Evolutionary conservation across 495 filamentous ascomycete species (phyloP).

Genomic region (Tuber borchii): DNA sequence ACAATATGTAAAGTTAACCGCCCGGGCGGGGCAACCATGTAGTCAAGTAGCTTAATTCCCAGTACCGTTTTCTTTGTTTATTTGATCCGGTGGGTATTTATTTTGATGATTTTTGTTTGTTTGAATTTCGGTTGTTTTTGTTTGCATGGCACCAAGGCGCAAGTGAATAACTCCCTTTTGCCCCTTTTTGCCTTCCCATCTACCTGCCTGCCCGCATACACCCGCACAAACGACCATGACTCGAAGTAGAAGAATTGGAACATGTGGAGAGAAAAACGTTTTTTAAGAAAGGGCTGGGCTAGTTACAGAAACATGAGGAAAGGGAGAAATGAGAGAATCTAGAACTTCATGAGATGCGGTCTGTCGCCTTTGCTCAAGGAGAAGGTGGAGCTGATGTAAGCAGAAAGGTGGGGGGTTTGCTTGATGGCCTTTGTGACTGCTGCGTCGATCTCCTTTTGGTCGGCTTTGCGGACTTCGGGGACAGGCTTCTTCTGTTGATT

Average conservation of each 20-base stretch:
- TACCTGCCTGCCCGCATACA: not conserved
- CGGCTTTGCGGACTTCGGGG: slow-evolving; percentile 76
- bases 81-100: not conserved
- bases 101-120: not conserved
- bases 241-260: not conserved
- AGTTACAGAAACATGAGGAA: not conserved
- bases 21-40: not conserved
- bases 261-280: not conserved
- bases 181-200: not conserved
- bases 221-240: not conserved
- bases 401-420: slow-evolving; percentile 82
- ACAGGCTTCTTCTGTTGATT: slow-evolving; percentile 84
- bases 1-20: not conserved
- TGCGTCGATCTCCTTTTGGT: slow-evolving; percentile 98
- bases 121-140: not conserved
- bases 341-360: slow-evolving; percentile 96
- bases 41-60: not conserved
- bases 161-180: not conserved
- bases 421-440: slow-evolving; percentile 83
- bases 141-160: not conserved
- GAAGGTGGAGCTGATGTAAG: slow-evolving; percentile 87
- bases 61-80: not conserved
- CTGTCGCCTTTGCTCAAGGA: slow-evolving; percentile 95
- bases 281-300: not conserved
- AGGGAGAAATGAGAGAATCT: slow-evolving; percentile 36